These are phyloP conservation scores for Podila verticillata DNA, from an alignment of 192 early-diverging fungal genomes.

Conservation along the genomic window DNA sequence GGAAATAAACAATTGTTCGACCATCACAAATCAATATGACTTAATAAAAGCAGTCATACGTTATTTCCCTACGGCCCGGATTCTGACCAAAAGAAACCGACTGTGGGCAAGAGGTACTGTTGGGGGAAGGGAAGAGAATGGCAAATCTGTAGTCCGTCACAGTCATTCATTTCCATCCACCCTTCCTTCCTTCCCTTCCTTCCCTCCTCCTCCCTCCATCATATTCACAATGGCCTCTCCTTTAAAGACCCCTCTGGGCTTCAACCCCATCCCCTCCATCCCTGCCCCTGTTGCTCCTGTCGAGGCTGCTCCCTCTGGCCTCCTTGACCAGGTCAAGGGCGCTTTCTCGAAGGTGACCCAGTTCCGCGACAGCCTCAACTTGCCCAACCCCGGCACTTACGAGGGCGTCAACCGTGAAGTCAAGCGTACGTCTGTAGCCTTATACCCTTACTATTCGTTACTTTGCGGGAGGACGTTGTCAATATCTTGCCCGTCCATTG, in stretches of 20 bases:
- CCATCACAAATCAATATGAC: too few relatives aligned
- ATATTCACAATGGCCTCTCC: constrained; percentile 19
- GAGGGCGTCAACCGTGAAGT: constrained; percentile 85
- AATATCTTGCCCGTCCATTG: neutral
- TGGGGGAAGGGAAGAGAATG: too few relatives aligned
- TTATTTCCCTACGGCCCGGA: too few relatives aligned
- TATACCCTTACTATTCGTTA: neutral
- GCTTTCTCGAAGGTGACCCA: constrained; percentile 30
- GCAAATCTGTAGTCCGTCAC: too few relatives aligned
- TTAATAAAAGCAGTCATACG: too few relatives aligned
- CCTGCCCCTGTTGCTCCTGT: constrained; percentile 14
- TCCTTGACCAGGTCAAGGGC: constrained; percentile 38
- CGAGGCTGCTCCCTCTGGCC: constrained; percentile 24
- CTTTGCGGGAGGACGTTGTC: neutral
- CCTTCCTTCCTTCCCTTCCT: neutral
- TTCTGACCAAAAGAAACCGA: too few relatives aligned
- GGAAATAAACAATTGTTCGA: too few relatives aligned
- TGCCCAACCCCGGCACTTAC: constrained; percentile 85
- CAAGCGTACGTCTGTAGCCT: constrained; percentile 71
- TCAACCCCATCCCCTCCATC: constrained; percentile 27
- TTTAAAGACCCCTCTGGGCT: constrained; percentile 45
- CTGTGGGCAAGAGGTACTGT: too few relatives aligned
- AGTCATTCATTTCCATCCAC: too few relatives aligned
- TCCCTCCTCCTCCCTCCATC: neutral
- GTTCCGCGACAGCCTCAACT: constrained; percentile 57